Evolutionary conservation across 148 eudicot genomes (phyloP).

Genomic region (Diospyros kaki): DNA sequence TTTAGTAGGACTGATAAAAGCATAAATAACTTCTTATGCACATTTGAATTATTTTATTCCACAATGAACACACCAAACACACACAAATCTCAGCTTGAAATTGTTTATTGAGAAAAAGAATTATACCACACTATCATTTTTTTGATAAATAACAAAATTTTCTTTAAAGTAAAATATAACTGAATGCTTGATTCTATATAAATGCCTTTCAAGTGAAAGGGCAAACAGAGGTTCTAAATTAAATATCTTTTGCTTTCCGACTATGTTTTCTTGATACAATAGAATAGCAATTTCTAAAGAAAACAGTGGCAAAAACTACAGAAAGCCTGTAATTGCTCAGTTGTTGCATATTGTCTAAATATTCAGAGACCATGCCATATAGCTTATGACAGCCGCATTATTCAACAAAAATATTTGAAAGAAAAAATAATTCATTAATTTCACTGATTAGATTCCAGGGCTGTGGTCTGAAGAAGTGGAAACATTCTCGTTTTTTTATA

Average conservation of each 20-base stretch:
- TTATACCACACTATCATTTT: neutral
- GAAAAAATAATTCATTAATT: neutral
- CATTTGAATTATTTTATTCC: neutral
- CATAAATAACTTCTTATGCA: neutral
- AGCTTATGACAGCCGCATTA: neutral
- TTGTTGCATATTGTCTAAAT: conserved; percentile 1
- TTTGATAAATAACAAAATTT: neutral
- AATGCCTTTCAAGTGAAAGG: neutral
- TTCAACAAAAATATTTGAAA: neutral
- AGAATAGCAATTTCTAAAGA: neutral
- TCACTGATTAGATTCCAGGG: neutral
- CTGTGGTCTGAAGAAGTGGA: neutral
- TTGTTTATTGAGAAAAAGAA: too few species aligned
- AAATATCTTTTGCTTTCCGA: neutral
- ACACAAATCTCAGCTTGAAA: neutral
- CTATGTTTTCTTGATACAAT: neutral
- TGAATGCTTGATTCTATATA: neutral
- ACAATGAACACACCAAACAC: neutral
- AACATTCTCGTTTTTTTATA: neutral
- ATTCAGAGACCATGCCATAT: neutral
- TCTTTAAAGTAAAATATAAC: neutral
- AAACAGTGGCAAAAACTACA: neutral
- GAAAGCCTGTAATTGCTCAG: neutral
- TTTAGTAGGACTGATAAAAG: neutral
- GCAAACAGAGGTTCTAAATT: neutral